Conservation (phyloP, 2,329 filamentous ascomycete species). For the Penicillium sclerotiorum region DNA sequence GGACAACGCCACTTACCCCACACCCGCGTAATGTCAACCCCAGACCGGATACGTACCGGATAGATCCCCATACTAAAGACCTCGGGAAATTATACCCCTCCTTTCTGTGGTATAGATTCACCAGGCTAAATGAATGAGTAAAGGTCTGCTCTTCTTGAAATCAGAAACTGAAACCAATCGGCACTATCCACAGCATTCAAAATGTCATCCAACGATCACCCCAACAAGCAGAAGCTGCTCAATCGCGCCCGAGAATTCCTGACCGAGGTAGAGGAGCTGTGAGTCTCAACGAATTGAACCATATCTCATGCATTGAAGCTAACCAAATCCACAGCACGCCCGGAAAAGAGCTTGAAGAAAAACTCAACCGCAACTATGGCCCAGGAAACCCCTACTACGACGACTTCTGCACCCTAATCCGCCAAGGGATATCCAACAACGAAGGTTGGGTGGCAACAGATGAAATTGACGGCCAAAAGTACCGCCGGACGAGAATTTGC, state of each 20-base stretch:
- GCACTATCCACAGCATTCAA: too few relatives aligned
- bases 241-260: slow-evolving; percentile 25
- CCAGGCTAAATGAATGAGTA: too few relatives aligned
- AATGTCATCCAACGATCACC: background rate
- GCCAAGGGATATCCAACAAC: slow-evolving; percentile 37
- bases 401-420: slow-evolving; percentile 44
- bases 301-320: background rate
- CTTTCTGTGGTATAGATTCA: too few relatives aligned
- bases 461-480: slow-evolving; percentile 50
- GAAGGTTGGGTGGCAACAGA: slow-evolving; percentile 52
- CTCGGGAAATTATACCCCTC: background rate
- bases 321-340: slow-evolving; percentile 41
- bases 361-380: slow-evolving; percentile 49
- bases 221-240: background rate
- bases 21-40: background rate
- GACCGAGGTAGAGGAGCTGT: slow-evolving; percentile 33
- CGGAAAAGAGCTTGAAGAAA: slow-evolving; percentile 48
- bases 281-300: too few relatives aligned
- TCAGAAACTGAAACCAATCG: too few relatives aligned
- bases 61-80: background rate
- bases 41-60: background rate
- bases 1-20: background rate
- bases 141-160: too few relatives aligned
- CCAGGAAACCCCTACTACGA: slow-evolving; percentile 49
- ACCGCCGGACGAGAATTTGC: slow-evolving; percentile 52